A percentile compares a stretch with the other conserved stretches of the same genome.
phyloP scores from a whole-genome alignment of 805 yeast species.

The Zygosaccharomyces bisporus region DNA sequence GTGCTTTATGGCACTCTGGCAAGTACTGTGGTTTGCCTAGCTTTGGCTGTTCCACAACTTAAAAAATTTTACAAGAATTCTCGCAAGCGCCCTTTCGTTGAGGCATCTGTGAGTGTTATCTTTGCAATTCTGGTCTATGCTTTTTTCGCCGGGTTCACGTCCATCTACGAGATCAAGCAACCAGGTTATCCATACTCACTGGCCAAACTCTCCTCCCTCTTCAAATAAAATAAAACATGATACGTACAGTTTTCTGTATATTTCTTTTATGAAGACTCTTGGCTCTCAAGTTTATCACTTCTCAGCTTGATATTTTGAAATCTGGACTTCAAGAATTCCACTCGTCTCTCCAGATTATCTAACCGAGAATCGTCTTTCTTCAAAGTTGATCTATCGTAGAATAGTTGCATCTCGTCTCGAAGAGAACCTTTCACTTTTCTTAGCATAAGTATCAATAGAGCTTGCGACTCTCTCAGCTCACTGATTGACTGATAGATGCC shows the following conservation, averaged over 20 bases:
- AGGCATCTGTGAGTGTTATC: slow-evolving; percentile 39
- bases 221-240: slow-evolving; percentile 9
- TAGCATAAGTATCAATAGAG: slow-evolving; percentile 27
- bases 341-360: slow-evolving; percentile 17
- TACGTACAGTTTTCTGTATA: background rate
- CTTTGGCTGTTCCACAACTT: slow-evolving; percentile 50
- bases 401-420: slow-evolving; percentile 21
- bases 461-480: slow-evolving; percentile 34
- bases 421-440: slow-evolving; percentile 25
- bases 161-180: slow-evolving; percentile 66
- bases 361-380: slow-evolving; percentile 10
- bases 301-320: slow-evolving; percentile 11
- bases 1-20: slow-evolving; percentile 68
- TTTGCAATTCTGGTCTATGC: slow-evolving; percentile 50
- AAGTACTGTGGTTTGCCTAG: slow-evolving; percentile 53
- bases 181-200: slow-evolving; percentile 73
- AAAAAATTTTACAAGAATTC: slow-evolving; percentile 29
- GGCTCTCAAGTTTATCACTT: slow-evolving; percentile 11
- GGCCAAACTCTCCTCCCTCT: slow-evolving; percentile 34
- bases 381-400: slow-evolving; percentile 18
- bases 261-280: background rate
- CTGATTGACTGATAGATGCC: slow-evolving; percentile 32
- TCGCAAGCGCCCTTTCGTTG: slow-evolving; percentile 33
- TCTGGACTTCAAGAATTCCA: slow-evolving; percentile 12
- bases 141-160: slow-evolving; percentile 59